Conservation (phyloP, 2,329 filamentous ascomycete species). For the Dryadomyces quercivorus region DNA sequence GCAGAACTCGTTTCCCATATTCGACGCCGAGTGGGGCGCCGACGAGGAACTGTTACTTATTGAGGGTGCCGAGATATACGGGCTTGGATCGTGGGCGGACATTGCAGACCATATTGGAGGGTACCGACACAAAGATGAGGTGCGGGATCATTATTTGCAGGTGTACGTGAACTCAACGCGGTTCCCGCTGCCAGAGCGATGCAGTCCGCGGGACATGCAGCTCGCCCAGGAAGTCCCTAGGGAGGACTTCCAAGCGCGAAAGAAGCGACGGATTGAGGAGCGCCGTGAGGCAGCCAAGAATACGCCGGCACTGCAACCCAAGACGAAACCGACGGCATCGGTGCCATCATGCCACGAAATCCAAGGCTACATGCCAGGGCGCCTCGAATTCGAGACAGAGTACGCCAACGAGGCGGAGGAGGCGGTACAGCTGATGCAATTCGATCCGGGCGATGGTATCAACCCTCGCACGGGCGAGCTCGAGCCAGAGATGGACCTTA, state of each 20-base stretch:
- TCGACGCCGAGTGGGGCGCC: constrained; percentile 87
- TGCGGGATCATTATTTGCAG: constrained; percentile 82
- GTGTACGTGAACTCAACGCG: constrained; percentile 73
- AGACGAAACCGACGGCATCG: constrained; percentile 91
- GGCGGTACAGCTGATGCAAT: constrained; percentile 95
- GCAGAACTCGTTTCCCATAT: constrained; percentile 96
- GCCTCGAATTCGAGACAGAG: constrained; percentile 93
- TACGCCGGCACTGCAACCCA: constrained; percentile 70
- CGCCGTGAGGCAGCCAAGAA: constrained; percentile 79
- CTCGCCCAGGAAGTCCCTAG: constrained; percentile 71
- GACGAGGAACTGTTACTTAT: constrained; percentile 91
- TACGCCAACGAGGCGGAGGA: constrained; percentile 97
- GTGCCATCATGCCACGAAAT: constrained; percentile 96
- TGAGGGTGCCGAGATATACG: constrained; percentile 92
- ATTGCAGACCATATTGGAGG: constrained; percentile 97
- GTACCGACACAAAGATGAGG: constrained; percentile 88
- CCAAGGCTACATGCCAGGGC: constrained; percentile 96
- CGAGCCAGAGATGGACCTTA: constrained; percentile 93
- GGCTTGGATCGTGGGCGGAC: constrained; percentile 92
- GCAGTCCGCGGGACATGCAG: constrained; percentile 68
- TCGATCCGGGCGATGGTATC: constrained; percentile 88
- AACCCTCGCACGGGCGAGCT: constrained; percentile 74
- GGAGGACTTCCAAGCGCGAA: constrained; percentile 84
- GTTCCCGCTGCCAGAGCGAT: constrained; percentile 80
- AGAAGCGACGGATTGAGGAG: constrained; percentile 88